Percentiles rank a stretch among this genome's conserved stretches.
phyloP scores from a whole-genome alignment of 2,329 filamentous ascomycete species.

The Aspergillus latus region DNA sequence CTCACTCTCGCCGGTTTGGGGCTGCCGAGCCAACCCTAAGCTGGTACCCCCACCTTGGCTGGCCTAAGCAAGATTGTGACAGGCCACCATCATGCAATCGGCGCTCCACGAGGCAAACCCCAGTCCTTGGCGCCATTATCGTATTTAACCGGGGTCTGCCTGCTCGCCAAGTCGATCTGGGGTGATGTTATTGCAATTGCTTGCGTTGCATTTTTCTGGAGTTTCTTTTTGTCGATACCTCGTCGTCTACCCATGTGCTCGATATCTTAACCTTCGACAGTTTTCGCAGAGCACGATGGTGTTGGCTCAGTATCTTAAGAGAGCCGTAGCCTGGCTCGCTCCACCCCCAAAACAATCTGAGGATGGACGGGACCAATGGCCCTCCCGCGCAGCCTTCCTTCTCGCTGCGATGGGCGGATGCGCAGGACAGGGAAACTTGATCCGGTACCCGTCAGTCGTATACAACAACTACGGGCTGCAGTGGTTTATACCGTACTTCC shows the following conservation, averaged over 20 bases:
- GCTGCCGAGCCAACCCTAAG: constrained; percentile 2
- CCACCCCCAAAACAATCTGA: constrained; percentile 36
- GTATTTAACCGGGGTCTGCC: background rate
- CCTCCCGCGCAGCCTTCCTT: constrained; percentile 55
- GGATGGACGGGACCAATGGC: constrained; percentile 56
- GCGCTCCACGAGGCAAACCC: background rate
- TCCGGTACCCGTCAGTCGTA: constrained; percentile 58
- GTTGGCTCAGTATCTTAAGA: constrained; percentile 18
- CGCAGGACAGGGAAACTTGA: constrained; percentile 58
- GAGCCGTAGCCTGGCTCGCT: constrained; percentile 32
- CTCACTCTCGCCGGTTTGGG: background rate
- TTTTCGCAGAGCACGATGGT: constrained; percentile 7
- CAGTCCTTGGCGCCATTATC: background rate
- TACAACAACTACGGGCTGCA: constrained; percentile 62
- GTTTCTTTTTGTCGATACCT: no score
- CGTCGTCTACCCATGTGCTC: no score
- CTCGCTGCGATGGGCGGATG: constrained; percentile 61
- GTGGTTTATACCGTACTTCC: constrained; percentile 61
- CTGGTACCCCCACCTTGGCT: background rate
- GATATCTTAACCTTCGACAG: background rate
- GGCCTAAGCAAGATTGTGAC: background rate
- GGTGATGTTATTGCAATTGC: background rate
- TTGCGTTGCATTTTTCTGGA: background rate
- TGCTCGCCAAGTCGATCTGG: background rate
- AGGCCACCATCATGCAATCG: background rate